Percentiles rank a stretch among this genome's conserved stretches.
phyloP scores from a whole-genome alignment of 2,329 filamentous ascomycete species.

The Sphaerulina populicola region DNA sequence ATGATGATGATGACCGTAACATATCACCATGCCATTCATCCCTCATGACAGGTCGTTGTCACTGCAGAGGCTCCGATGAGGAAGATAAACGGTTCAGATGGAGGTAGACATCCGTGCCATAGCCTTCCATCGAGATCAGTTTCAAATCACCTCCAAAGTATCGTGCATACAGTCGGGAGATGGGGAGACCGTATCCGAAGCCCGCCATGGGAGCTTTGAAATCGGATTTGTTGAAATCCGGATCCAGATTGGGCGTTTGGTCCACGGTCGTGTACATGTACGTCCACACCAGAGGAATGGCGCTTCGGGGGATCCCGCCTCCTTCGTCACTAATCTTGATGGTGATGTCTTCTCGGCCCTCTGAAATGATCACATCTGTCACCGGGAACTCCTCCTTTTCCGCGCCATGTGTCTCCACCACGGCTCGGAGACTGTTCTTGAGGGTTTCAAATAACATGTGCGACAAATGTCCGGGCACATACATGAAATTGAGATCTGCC shows the following conservation, averaged over 20 bases:
- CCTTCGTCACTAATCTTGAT: slow-evolving; percentile 98
- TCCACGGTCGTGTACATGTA: slow-evolving; percentile 99
- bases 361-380: slow-evolving; percentile 94
- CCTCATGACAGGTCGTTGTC: slow-evolving; percentile 81
- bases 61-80: slow-evolving; percentile 93
- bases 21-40: slow-evolving; percentile 45
- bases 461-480: slow-evolving; percentile 94
- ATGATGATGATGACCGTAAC: slow-evolving; percentile 7
- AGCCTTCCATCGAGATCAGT: slow-evolving; percentile 99
- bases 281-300: slow-evolving; percentile 97
- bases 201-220: slow-evolving; percentile 99
- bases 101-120: slow-evolving; percentile 96
- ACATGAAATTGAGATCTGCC: slow-evolving; percentile 88
- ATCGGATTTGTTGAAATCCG: slow-evolving; percentile 97
- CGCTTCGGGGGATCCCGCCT: slow-evolving; percentile 83
- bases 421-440: slow-evolving; percentile 94
- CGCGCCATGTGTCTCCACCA: slow-evolving; percentile 88
- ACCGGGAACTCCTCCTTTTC: slow-evolving; percentile 95
- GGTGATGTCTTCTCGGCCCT: slow-evolving; percentile 96
- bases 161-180: slow-evolving; percentile 84
- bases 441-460: slow-evolving; percentile 99
- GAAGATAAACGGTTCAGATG: slow-evolving; percentile 93
- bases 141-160: slow-evolving; percentile 98
- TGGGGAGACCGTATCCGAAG: slow-evolving; percentile 94
- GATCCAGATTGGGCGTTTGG: slow-evolving; percentile 85